Evolutionary conservation across 2,329 filamentous ascomycete genomes (phyloP), one percentile per base, ranked within the genome.

Genomic region (Metarhizium album): DNA sequence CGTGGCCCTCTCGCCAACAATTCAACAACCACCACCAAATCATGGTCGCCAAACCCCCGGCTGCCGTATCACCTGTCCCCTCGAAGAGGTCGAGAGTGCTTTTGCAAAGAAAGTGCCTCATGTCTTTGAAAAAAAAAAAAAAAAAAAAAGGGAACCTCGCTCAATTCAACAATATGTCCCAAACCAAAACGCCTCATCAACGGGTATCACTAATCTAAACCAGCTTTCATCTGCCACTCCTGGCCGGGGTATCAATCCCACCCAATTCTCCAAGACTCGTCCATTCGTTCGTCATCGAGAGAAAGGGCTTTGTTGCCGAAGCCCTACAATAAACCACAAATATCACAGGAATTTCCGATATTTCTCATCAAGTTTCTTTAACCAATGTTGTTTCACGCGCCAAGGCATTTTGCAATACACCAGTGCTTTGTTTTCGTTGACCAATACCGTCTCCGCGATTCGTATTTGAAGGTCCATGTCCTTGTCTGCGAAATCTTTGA

Each of bases 351-450:
- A n/a, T 42, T 53, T 40, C 42, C 45, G 51, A 5, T 50, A 45
- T 31, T 29, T 33, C 24, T 79, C 76, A 24, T 75, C 64, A 50
- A 79, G 64, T 50, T 74, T 64, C 58, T 70, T 73, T 2, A 82
- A 73, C 78, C 78, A 82, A 57, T 81, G 77, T 53, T 72, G 69
- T 46, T 78, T 68, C 53, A 82, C 62, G 11, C 63, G 60, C 2
- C 69, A 63, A 0, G 77, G 74, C 76, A 81, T 81, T 65, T 81
- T 81, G 67, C 77, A 79, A 55, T 81, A 82, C 42, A 81, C 72
- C 70, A 81, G 75, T 29, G 78, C 79, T 60, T 79, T 80, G 59
- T 74, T 76, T 55, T 80, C 74, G 55, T 80, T 75, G n/a, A 75
- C 72, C 24, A 82, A 67, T 1, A 77, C 72, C 54, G 76, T 76